Base-by-base conservation (phyloP, 78 protist species). In the Chrysochromulina tobinii region DNA sequence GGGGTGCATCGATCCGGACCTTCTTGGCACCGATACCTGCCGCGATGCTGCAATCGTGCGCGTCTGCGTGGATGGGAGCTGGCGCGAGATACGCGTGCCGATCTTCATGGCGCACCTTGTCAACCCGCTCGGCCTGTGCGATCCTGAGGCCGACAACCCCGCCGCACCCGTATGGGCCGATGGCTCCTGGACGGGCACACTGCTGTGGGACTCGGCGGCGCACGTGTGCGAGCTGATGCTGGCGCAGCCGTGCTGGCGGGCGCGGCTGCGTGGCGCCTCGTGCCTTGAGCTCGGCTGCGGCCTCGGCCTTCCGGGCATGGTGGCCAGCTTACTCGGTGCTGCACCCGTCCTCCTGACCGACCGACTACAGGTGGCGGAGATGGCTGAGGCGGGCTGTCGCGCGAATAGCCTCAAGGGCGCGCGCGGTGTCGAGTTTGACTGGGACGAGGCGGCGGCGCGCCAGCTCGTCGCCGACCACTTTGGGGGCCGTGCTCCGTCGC, bases 281-380 rank as follows among this genome's bases (percentile, higher is more conserved):
- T 54, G 38, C 23, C 25, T 75, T 57, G 83, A 75, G 83, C 83
- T 75, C 57, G 83, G 83, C 58, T 75, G 83, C 17, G 83, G 83
- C 38, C 57, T 75, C 3, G 83, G 58, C 12, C 57, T 75, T 3
- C 83, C 83, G 2, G 64, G 64, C 64, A 59, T 59, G 23, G 64
- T 59, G 23, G 7, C 23, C 12, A 12, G 23, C 12, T 12, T 59
- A 0, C 64, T 59, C 64, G 64, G 64, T 12, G 64, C 64, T 7
- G 64, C 64, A 59, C 64, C 64, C 64, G 64, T 59, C 23, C 23
- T 59, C 23, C 64, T 59, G 23, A 59, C 64, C 23, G 64, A 59
- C 12, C 64, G 64, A 7, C 23, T 7, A 7, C 23, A 7, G 23
- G 64, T 59, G 64, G 64, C 64, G 64, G 64, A 7, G 12, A 7